Conservation (phyloP, 23 red algal species). For the Gracilariopsis chorda region DNA sequence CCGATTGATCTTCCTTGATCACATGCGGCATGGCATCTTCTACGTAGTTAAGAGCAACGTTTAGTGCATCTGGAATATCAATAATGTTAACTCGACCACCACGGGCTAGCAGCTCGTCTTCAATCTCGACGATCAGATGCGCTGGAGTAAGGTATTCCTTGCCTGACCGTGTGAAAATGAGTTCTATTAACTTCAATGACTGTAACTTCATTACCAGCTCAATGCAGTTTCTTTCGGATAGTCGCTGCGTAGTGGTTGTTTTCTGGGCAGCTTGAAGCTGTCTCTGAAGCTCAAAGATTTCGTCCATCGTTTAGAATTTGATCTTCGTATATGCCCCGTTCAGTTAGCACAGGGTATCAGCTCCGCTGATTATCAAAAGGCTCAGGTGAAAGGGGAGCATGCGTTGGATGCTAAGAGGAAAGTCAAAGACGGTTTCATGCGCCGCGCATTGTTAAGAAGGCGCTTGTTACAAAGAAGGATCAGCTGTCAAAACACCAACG, state of each 20-base stretch:
- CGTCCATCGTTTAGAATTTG: conserved; percentile 35
- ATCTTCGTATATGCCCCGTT: too few relatives aligned
- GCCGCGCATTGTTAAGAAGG: too few relatives aligned
- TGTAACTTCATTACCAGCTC: conserved; percentile 78
- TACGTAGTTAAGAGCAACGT: conserved; percentile 53
- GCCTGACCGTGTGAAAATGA: conserved; percentile 67
- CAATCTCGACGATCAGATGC: conserved; percentile 45
- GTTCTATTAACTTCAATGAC: conserved; percentile 43
- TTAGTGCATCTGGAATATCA: conserved; percentile 56
- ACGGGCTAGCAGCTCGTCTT: conserved; percentile 55
- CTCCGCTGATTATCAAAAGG: too few relatives aligned
- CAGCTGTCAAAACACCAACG: too few relatives aligned
- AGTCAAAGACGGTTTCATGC: too few relatives aligned
- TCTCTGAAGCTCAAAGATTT: conserved; percentile 60
- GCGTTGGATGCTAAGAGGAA: too few relatives aligned
- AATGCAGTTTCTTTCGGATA: conserved; percentile 72
- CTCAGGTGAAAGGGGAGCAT: too few relatives aligned
- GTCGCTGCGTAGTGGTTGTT: conserved; percentile 10
- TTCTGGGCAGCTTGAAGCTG: conserved; percentile 59
- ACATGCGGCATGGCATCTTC: conserved; percentile 35
- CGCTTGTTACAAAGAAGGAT: too few relatives aligned
- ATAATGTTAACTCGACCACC: conserved; percentile 70
- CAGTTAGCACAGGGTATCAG: too few relatives aligned
- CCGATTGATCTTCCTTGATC: conserved; percentile 15
- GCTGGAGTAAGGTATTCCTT: conserved; percentile 65